These are phyloP conservation scores for Calophaca sinica DNA, from an alignment of 306 rosid species.

Conservation along the genomic window DNA sequence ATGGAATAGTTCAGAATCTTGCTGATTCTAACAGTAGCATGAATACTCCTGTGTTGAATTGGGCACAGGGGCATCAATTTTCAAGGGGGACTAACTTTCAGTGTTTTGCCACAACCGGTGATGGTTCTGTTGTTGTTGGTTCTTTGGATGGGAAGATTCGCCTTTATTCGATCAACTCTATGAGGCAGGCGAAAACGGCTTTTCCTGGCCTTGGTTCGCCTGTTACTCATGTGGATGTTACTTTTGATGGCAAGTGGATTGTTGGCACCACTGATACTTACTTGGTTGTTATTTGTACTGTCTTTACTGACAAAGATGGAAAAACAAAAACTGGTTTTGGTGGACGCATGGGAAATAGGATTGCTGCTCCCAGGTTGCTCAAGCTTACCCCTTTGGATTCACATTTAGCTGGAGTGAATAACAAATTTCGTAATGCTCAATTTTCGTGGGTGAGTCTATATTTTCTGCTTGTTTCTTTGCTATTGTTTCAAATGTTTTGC, in stretches of 20 bases:
- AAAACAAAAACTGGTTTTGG: slow-evolving; percentile 82
- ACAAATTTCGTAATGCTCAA: slow-evolving; percentile 90
- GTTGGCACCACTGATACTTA: slow-evolving; percentile 91
- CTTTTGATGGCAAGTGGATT: slow-evolving; percentile 96
- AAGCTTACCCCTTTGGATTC: slow-evolving; percentile 95
- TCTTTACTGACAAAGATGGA: slow-evolving; percentile 89
- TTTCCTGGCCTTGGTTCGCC: slow-evolving; percentile 99
- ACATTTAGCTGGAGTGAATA: slow-evolving; percentile 84
- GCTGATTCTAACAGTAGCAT: slow-evolving; percentile 51
- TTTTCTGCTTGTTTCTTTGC: slow-evolving; percentile 1
- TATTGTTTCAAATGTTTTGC: slow-evolving; percentile 18
- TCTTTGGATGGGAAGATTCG: slow-evolving; percentile 96
- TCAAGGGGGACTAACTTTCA: slow-evolving; percentile 96
- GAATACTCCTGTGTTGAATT: slow-evolving; percentile 71
- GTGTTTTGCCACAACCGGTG: slow-evolving; percentile 96
- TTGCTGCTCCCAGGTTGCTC: slow-evolving; percentile 93
- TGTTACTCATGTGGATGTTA: slow-evolving; percentile 91
- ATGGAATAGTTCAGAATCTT: slow-evolving; percentile 91
- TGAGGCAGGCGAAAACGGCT: slow-evolving; percentile 94
- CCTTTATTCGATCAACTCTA: slow-evolving; percentile 79
- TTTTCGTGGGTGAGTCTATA: slow-evolving; percentile 87
- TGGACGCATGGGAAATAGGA: slow-evolving; percentile 94
- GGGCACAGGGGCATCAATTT: slow-evolving; percentile 97
- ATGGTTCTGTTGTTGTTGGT: slow-evolving; percentile 95
- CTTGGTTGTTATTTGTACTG: slow-evolving; percentile 78